Percentiles rank a stretch among this genome's conserved stretches.
Evolutionary conservation across 2,329 filamentous ascomycete species (phyloP).

Genomic region (Calonectria ilicicola): DNA sequence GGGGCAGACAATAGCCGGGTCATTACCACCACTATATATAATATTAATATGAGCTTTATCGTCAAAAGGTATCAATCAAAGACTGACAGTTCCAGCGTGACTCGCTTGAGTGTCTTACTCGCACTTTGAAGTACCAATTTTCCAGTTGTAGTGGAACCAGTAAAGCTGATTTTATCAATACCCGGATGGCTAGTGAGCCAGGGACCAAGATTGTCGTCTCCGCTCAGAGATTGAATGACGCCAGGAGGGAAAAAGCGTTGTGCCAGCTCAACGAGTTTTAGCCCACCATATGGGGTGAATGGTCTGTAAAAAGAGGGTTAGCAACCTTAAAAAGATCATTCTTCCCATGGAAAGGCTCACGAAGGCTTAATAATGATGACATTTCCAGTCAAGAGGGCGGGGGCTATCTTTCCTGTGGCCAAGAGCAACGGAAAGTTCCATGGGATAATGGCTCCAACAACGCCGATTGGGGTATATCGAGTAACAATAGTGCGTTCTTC

Average conservation of each 20-base stretch:
- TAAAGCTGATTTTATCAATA: slow-evolving; percentile 73
- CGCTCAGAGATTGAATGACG: slow-evolving; percentile 71
- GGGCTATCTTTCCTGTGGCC: slow-evolving; percentile 65
- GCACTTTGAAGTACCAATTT: slow-evolving; percentile 71
- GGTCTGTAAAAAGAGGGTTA: slow-evolving; percentile 41
- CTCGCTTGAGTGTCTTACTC: slow-evolving; percentile 69
- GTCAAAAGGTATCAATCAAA: slow-evolving; percentile 51
- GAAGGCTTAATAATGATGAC: slow-evolving; percentile 68
- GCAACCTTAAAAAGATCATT: accelerated
- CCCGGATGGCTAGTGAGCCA: slow-evolving; percentile 69
- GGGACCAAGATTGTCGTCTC: slow-evolving; percentile 70
- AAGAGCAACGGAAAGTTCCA: slow-evolving; percentile 70
- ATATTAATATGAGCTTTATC: neutral
- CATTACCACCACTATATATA: slow-evolving; percentile 61
- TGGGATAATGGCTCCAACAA: slow-evolving; percentile 61
- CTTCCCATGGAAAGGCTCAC: neutral
- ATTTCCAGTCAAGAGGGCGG: slow-evolving; percentile 68
- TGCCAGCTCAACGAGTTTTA: slow-evolving; percentile 72
- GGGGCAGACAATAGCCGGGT: slow-evolving; percentile 68
- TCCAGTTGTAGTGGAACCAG: slow-evolving; percentile 70
- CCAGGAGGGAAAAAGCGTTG: slow-evolving; percentile 70
- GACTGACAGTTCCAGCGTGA: slow-evolving; percentile 72
- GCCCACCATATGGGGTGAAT: slow-evolving; percentile 67
- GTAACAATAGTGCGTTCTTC: slow-evolving; percentile 44
- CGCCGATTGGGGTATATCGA: slow-evolving; percentile 55